These are phyloP conservation scores for Chalaropsis ovoidea DNA, from an alignment of 2,329 filamentous ascomycete species.

Conservation along the genomic window DNA sequence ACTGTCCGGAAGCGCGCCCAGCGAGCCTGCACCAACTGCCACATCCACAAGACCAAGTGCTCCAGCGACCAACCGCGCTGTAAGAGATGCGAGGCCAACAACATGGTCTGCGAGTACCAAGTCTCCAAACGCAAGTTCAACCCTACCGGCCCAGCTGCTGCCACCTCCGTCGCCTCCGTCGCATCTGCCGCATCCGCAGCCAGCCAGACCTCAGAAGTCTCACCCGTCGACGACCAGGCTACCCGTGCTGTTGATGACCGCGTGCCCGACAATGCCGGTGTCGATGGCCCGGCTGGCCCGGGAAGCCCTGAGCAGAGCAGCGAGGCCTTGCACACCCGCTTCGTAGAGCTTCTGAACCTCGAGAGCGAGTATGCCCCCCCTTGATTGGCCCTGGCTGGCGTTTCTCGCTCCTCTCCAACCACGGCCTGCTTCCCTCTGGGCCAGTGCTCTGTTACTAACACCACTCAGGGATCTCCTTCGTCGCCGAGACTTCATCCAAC, in stretches of 20 bases:
- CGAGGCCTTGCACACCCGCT: constrained; percentile 22
- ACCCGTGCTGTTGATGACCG: constrained; percentile 20
- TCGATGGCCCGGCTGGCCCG: constrained; percentile 17
- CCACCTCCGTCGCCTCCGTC: background rate
- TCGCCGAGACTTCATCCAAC: constrained; percentile 33
- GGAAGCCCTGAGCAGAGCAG: constrained; percentile 20
- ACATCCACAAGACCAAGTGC: constrained; percentile 38
- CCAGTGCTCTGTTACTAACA: background rate
- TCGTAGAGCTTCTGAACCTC: constrained; percentile 22
- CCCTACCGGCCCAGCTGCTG: background rate
- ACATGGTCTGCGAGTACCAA: constrained; percentile 36
- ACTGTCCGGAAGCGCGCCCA: constrained; percentile 37
- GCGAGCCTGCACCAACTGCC: constrained; percentile 36
- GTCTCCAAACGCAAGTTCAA: constrained; percentile 35
- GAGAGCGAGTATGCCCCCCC: constrained; percentile 24
- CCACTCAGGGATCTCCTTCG: constrained; percentile 31
- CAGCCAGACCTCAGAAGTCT: constrained; percentile 1
- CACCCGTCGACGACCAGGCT: constrained; percentile 17
- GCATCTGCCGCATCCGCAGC: background rate
- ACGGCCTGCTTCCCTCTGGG: background rate
- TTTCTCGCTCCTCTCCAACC: background rate
- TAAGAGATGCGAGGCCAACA: constrained; percentile 33
- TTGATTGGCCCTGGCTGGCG: background rate
- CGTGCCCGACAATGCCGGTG: constrained; percentile 24
- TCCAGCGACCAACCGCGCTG: constrained; percentile 36